Evolutionary conservation across 2,329 filamentous ascomycete genomes (phyloP), one percentile per base, ranked within the genome.

Genomic region (Moelleriella libera): DNA sequence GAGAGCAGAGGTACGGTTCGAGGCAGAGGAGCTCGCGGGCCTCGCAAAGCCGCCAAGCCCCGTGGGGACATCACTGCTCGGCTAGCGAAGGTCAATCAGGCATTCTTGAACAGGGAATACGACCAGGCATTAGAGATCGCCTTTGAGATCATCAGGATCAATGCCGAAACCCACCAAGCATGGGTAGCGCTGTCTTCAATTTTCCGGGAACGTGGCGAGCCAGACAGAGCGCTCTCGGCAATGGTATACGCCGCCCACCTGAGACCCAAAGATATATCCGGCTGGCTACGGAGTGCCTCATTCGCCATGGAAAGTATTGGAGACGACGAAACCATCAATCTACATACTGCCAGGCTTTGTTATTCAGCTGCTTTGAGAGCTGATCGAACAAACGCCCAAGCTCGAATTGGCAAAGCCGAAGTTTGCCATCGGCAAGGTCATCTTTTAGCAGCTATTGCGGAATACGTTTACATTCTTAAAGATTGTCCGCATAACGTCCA

Each of bases 21-120:
- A 30, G 58, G 57, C 14, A 56, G 57, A 47, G 57, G 66, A 30
- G 49, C 60, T 43, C 61, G 68, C 11, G 74, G 74, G 6, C 74
- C 74, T 30, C 68, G 75, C 14, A 78, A 80, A 58, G 74, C 78
- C 29, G 80, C 77, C 7, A 82, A 85, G 58, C 82, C 81, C 12
- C 77, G 81, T 43, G 78, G 74, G 41, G 81, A 88, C 54, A 85
- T 88, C 60, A 86, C 82, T 56, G 69, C 76, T 41, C 70, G 82
- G 41, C 71, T 88, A 45, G 73, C 75, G 44, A 70, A 76, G 57
- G 85, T 85, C 3, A 85, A 80, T 49, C 72, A 81, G 50, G 77
- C 80, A 5, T 88, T 82, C 57, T 70, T 87, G 49, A 68, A 74
- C 8, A 70, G 74, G 30, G 71, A 82, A 21, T 80, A 82, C 52